Evolutionary conservation across 208 protist species (phyloP).

Genomic region (Phytomonas serpens): DNA sequence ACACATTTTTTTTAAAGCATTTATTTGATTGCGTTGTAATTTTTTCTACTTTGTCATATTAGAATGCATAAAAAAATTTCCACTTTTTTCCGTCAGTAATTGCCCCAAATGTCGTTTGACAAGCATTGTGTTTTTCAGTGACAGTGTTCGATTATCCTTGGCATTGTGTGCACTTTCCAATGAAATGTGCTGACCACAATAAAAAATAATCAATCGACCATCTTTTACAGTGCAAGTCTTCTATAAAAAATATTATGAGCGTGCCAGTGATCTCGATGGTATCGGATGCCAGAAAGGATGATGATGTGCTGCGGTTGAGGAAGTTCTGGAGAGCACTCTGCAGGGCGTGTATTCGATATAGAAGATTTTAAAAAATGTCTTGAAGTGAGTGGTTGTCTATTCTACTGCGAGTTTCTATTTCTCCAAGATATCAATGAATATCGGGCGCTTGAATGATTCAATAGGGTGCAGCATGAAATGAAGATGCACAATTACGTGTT

Average conservation of each 20-base stretch:
- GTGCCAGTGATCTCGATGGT: neutral
- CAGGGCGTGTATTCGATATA: no score
- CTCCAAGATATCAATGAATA: no score
- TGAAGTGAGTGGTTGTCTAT: no score
- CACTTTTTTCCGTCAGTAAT: neutral
- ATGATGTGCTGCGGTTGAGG: neutral
- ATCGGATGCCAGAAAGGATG: neutral
- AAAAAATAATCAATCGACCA: neutral
- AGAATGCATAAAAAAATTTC: neutral
- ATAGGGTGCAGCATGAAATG: no score
- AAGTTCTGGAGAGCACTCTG: neutral
- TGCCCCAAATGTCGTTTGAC: neutral
- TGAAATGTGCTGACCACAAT: neutral
- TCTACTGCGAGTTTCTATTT: no score
- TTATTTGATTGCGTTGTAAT: neutral
- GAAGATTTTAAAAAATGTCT: no score
- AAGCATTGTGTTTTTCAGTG: neutral
- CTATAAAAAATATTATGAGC: neutral
- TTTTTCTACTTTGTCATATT: neutral
- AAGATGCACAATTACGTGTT: no score
- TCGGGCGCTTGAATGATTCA: no score
- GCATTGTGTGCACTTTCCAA: neutral
- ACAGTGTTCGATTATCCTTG: neutral
- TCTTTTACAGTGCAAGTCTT: neutral
- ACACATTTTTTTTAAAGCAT: conserved; percentile 5